These are phyloP conservation scores for Chlamydomonas urium DNA, from an alignment of 139 green algal species.

Conservation along the genomic window DNA sequence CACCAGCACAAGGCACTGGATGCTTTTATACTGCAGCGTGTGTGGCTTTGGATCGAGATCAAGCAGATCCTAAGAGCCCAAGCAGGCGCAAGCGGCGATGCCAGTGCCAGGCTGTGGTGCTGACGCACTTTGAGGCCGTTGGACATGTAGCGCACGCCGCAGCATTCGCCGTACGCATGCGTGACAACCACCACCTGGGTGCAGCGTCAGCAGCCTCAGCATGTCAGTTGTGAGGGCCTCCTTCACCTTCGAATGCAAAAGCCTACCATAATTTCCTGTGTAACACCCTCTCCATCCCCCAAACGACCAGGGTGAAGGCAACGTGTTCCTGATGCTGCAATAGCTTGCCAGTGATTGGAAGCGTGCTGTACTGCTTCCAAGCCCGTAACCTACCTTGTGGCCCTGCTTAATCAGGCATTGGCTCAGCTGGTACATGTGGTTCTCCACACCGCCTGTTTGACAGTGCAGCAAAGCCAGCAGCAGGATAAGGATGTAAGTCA, in stretches of 20 bases:
- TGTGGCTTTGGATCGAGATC: not conserved
- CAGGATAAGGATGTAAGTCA: not conserved
- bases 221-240: not conserved
- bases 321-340: not conserved
- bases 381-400: constrained; percentile 62
- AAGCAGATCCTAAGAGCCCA: no score
- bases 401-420: constrained; percentile 80
- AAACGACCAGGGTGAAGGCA: not conserved
- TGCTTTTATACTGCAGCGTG: not conserved
- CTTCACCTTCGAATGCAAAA: not conserved
- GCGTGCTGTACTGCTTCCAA: not conserved
- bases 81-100: no score
- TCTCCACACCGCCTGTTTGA: constrained; percentile 81
- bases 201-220: not conserved
- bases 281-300: no score
- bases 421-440: constrained; percentile 91
- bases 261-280: not conserved
- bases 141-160: constrained; percentile 71
- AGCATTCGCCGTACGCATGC: constrained; percentile 46
- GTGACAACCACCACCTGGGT: constrained; percentile 45
- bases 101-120: no score
- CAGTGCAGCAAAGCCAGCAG: no score
- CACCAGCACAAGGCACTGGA: not conserved
- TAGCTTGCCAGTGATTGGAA: no score
- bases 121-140: constrained; percentile 95